phyloP scores from a whole-genome alignment of 176 grass and related monocot species.

The Canna indica region DNA sequence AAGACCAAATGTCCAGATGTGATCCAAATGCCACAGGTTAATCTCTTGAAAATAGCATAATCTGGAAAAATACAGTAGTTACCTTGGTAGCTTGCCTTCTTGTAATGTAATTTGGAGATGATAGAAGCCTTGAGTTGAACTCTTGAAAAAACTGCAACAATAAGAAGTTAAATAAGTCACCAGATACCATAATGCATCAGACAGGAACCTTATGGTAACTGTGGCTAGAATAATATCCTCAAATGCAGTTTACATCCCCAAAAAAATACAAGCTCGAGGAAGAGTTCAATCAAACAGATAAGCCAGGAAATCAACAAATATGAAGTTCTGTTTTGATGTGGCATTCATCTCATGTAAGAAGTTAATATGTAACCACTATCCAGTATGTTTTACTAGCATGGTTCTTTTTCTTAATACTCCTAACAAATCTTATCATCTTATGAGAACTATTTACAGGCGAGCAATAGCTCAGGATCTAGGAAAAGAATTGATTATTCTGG shows the following conservation, averaged over 20 bases:
- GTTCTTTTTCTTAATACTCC: neutral
- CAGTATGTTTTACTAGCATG: neutral
- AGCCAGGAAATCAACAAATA: neutral
- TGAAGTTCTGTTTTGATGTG: neutral
- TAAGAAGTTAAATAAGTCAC: neutral
- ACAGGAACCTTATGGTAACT: neutral
- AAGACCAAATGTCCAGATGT: neutral
- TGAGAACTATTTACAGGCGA: neutral
- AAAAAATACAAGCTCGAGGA: neutral
- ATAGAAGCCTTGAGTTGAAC: slow-evolving; percentile 40
- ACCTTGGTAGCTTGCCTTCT: slow-evolving; percentile 42
- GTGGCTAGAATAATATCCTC: neutral
- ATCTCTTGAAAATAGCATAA: neutral
- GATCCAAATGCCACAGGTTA: neutral
- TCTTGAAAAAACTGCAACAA: slow-evolving; percentile 43
- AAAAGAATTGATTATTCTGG: neutral
- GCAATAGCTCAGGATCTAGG: neutral
- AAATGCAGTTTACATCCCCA: neutral
- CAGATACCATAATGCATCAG: neutral
- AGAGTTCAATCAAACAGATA: neutral
- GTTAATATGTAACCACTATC: no score
- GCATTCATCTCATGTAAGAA: neutral
- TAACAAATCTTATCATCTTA: neutral
- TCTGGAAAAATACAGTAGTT: neutral
- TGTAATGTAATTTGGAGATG: slow-evolving; percentile 44